phyloP scores from a whole-genome alignment of 257 asterid species.

The Nicotiana attenuata region DNA sequence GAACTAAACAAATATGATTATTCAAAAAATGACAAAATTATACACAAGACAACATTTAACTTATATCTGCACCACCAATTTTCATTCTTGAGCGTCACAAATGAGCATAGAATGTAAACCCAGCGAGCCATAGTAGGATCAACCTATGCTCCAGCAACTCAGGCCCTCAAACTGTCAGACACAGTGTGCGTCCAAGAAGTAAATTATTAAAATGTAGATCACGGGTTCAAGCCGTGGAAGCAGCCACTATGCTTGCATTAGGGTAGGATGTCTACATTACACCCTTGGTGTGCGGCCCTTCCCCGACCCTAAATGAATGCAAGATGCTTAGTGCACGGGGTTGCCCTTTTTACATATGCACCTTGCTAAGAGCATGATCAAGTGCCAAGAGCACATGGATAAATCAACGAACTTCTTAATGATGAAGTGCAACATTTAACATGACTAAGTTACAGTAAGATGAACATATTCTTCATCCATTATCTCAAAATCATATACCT shows the following conservation, averaged over 20 bases:
- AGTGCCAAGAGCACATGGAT: background rate
- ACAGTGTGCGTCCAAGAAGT: background rate
- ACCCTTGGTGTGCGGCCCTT: too few species aligned
- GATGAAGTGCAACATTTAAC: background rate
- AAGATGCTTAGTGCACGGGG: too few species aligned
- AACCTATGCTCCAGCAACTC: background rate
- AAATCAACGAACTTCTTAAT: background rate
- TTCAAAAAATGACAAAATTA: background rate
- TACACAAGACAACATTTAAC: background rate
- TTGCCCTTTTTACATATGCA: too few species aligned
- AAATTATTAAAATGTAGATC: background rate
- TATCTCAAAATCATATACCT: background rate
- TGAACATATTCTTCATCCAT: background rate
- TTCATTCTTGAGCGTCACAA: background rate
- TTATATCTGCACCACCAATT: background rate
- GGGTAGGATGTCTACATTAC: too few species aligned
- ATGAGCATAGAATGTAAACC: background rate
- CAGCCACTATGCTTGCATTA: too few species aligned
- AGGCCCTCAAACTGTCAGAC: background rate
- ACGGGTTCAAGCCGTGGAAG: too few species aligned
- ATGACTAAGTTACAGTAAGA: background rate
- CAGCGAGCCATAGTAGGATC: background rate
- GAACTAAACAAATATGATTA: background rate
- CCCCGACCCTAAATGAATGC: too few species aligned
- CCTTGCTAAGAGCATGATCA: background rate